Evolutionary conservation across 2,329 filamentous ascomycete genomes (phyloP).

Genomic region (Aspergillus thermomutatus): DNA sequence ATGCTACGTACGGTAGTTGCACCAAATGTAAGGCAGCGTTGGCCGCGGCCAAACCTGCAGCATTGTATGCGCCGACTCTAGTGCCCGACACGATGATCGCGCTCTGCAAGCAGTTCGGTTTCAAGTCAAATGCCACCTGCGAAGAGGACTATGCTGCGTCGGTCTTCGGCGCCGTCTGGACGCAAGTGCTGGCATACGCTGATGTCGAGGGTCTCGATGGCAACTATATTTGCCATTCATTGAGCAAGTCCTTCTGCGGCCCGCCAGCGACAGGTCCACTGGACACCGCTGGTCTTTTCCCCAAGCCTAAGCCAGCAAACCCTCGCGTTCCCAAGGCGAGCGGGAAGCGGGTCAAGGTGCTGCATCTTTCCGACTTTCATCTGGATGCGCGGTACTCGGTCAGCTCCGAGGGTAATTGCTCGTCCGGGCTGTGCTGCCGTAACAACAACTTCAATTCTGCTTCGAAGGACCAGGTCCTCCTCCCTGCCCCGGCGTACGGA

Average conservation of each 20-base stretch:
- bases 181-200: conserved; percentile 54
- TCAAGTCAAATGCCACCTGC: conserved; percentile 49
- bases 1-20: conserved; percentile 44
- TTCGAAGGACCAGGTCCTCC: conserved; percentile 31
- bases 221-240: conserved; percentile 53
- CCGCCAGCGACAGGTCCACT: conserved; percentile 44
- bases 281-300: conserved; percentile 47
- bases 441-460: conserved; percentile 38
- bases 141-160: conserved; percentile 45
- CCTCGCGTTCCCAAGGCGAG: conserved; percentile 45
- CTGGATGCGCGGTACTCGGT: conserved; percentile 54
- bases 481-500: conserved; percentile 54
- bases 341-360: conserved; percentile 54
- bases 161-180: conserved; percentile 55
- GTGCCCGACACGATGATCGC: conserved; percentile 51
- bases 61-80: conserved; percentile 47
- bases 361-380: conserved; percentile 56
- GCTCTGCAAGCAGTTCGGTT: conserved; percentile 49
- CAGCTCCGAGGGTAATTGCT: conserved; percentile 54
- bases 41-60: conserved; percentile 49
- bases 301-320: conserved; percentile 53
- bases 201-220: conserved; percentile 55
- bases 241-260: conserved; percentile 49
- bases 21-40: conserved; percentile 53
- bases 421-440: conserved; percentile 51